These are phyloP conservation scores for Ustilago trichophora DNA, from an alignment of 1,284 basidiomycete genomes.

Conservation along the genomic window DNA sequence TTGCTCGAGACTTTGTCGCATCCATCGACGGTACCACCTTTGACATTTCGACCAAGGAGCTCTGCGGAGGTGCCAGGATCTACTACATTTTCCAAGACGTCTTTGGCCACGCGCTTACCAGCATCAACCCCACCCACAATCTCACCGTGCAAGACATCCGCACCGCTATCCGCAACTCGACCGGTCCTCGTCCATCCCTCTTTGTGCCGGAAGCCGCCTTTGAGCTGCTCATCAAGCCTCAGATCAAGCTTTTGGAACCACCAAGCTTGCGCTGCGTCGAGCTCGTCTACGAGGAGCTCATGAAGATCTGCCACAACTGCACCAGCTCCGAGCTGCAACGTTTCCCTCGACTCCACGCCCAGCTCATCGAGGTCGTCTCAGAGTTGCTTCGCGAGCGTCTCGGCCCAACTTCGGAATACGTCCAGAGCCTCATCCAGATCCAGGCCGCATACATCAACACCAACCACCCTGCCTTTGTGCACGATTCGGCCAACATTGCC, in stretches of 20 bases:
- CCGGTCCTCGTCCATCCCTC: constrained; percentile 91
- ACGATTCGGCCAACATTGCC: constrained; percentile 65
- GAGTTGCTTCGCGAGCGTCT: constrained; percentile 93
- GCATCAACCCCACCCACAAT: constrained; percentile 89
- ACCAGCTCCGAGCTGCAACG: constrained; percentile 92
- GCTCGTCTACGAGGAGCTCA: constrained; percentile 97
- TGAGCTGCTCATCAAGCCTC: constrained; percentile 95
- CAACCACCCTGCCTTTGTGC: constrained; percentile 91
- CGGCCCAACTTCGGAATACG: constrained; percentile 94
- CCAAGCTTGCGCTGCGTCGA: constrained; percentile 96
- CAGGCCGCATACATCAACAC: constrained; percentile 99
- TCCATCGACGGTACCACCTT: constrained; percentile 98
- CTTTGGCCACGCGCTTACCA: constrained; percentile 89
- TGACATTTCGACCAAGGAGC: constrained; percentile 96
- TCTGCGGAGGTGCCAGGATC: constrained; percentile 95
- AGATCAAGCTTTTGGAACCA: constrained; percentile 94
- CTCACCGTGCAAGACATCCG: constrained; percentile 94
- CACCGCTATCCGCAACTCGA: constrained; percentile 97
- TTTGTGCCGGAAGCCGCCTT: constrained; percentile 98
- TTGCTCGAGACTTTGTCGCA: constrained; percentile 94
- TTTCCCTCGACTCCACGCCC: constrained; percentile 91
- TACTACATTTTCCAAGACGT: constrained; percentile 99
- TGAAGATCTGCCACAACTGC: constrained; percentile 99
- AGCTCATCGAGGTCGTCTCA: constrained; percentile 95
- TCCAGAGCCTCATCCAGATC: constrained; percentile 93